phyloP scores from a whole-genome alignment of 352 stramenopile genomes.

The Phytopythium litorale region DNA sequence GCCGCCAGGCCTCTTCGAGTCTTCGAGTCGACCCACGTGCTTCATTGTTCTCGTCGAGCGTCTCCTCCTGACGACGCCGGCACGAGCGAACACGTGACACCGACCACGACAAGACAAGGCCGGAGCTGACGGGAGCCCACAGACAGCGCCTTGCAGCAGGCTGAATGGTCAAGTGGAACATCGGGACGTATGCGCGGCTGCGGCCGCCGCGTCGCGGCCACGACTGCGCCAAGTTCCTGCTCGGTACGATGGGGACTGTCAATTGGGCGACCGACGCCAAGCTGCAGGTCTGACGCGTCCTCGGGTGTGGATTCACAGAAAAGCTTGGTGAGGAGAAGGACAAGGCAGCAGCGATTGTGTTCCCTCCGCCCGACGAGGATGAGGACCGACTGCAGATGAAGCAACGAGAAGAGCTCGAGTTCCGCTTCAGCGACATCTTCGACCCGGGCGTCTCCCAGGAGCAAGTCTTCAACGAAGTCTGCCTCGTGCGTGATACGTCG shows the following conservation, averaged over 20 bases:
- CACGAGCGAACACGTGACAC: no score
- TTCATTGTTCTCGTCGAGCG: no score
- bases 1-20: no score
- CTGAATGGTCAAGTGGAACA: constrained; percentile 69
- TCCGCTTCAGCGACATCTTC: constrained; percentile 71
- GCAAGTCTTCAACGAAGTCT: constrained; percentile 65
- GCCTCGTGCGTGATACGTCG: constrained; percentile 24
- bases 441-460: constrained; percentile 62
- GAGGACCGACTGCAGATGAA: constrained; percentile 63
- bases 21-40: no score
- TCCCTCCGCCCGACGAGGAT: constrained; percentile 51
- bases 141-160: no score
- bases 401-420: constrained; percentile 66
- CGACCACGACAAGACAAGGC: no score
- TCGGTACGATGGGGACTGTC: constrained; percentile 22
- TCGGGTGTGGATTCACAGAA: constrained; percentile 17
- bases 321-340: constrained; percentile 43
- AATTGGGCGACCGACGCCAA: neutral
- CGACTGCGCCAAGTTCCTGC: constrained; percentile 58
- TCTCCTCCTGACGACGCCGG: no score
- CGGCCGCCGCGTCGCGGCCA: constrained; percentile 50
- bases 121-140: no score
- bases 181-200: constrained; percentile 70
- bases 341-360: constrained; percentile 43
- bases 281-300: neutral